Percentiles rank a stretch among this genome's conserved stretches.
Conservation (phyloP, 345 rosid species). For the Pugionium dolabratum region DNA sequence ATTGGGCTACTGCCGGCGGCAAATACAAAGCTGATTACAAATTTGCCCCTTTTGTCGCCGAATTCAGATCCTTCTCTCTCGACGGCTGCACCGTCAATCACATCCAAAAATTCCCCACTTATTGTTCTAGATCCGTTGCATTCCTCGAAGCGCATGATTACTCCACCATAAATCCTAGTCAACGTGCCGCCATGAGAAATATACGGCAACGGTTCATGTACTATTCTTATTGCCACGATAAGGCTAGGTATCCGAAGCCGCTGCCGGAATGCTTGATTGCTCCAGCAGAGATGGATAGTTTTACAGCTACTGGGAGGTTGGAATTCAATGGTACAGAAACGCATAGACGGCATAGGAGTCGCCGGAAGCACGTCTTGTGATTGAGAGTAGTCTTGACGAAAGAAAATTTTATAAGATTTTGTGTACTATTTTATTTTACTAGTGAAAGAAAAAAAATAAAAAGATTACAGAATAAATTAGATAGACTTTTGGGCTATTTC, state of each 20-base stretch:
- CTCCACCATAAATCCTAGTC: constrained; percentile 43
- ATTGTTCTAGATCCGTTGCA: constrained; percentile 41
- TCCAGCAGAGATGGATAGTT: constrained; percentile 54
- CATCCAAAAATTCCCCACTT: constrained; percentile 47
- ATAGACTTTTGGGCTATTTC: too few relatives aligned
- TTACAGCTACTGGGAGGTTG: constrained; percentile 65
- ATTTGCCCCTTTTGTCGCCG: constrained; percentile 73
- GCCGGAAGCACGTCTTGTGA: constrained; percentile 39
- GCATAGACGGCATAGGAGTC: constrained; percentile 33
- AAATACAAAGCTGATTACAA: constrained; percentile 67
- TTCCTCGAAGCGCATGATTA: constrained; percentile 50
- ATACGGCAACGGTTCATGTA: constrained; percentile 67
- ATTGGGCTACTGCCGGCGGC: constrained; percentile 93
- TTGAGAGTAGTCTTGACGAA: constrained; percentile 43
- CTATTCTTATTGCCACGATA: constrained; percentile 83
- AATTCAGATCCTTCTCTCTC: constrained; percentile 60
- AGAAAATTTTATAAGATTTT: constrained; percentile 24
- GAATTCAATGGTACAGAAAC: constrained; percentile 65
- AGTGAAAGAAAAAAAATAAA: too few relatives aligned
- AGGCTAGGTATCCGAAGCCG: constrained; percentile 52
- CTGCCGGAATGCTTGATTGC: constrained; percentile 67
- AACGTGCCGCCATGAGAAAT: constrained; percentile 40
- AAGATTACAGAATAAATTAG: too few relatives aligned
- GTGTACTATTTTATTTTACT: neutral
- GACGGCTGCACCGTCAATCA: constrained; percentile 77